A percentile compares a stretch with the other conserved stretches of the same genome.
These are phyloP conservation scores for Trametes sanguinea DNA, from an alignment of 768 basidiomycete species.

Conservation along the genomic window DNA sequence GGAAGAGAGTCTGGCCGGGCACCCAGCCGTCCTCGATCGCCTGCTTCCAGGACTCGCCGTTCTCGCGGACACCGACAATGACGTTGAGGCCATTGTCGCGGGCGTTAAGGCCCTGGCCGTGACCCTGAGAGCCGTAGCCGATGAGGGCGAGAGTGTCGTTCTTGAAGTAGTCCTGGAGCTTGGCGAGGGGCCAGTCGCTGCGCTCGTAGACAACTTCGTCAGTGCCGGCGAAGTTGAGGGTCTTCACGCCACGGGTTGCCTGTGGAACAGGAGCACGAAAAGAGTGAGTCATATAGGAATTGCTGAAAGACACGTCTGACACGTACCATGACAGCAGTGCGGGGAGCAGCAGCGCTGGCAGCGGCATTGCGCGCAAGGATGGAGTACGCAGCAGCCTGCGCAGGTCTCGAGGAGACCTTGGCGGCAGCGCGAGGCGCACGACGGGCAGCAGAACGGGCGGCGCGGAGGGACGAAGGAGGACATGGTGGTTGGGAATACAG, in stretches of 20 bases:
- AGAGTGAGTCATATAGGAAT: constrained; percentile 10
- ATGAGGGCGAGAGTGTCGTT: constrained; percentile 99
- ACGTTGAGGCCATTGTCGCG: constrained; percentile 99
- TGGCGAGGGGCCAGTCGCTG: constrained; percentile 95
- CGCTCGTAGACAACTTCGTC: constrained; percentile 95
- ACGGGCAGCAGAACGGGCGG: constrained; percentile 68
- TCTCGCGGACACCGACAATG: constrained; percentile 96
- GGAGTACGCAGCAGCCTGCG: constrained; percentile 67
- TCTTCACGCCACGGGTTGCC: constrained; percentile 83
- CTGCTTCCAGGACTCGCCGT: constrained; percentile 95
- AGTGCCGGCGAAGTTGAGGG: constrained; percentile 94
- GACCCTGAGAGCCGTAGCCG: constrained; percentile 98
- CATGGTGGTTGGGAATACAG: constrained; percentile 47
- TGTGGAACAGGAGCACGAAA: constrained; percentile 26
- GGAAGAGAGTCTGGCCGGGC: constrained; percentile 95
- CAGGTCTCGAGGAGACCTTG: constrained; percentile 42
- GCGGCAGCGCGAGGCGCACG: constrained; percentile 57
- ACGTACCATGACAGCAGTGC: constrained; percentile 42
- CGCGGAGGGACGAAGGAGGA: constrained; percentile 64
- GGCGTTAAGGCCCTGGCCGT: constrained; percentile 98
- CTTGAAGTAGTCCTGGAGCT: constrained; percentile 99
- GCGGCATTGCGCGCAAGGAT: constrained; percentile 49
- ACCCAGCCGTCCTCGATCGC: constrained; percentile 98
- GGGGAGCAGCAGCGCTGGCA: constrained; percentile 28
- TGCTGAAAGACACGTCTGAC: constrained; percentile 1